phyloP scores from a whole-genome alignment of 441 rosid species.

The Corymbia calophylla region DNA sequence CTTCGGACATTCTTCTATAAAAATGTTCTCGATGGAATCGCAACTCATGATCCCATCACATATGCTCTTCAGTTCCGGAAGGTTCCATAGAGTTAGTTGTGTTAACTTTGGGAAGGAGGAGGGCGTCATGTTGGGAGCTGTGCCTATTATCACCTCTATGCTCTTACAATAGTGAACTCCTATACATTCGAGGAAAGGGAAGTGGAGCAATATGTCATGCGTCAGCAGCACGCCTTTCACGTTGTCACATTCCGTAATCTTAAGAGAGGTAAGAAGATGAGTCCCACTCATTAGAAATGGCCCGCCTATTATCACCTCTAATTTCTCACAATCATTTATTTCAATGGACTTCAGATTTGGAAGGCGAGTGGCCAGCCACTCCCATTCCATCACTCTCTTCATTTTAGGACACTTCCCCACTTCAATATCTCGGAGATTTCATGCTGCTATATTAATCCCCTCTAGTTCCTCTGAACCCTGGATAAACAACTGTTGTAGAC shows the following conservation, averaged over 20 bases:
- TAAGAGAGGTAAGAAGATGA: accelerated
- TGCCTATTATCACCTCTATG: not conserved
- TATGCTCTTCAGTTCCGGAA: accelerated
- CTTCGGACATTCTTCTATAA: accelerated
- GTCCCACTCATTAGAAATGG: not conserved
- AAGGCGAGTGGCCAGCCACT: not conserved
- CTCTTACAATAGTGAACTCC: accelerated
- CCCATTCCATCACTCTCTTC: not conserved
- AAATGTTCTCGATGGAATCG: accelerated
- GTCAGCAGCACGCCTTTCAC: not conserved
- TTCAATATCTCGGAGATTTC: accelerated
- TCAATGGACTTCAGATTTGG: accelerated
- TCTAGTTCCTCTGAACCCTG: accelerated
- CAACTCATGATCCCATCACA: accelerated
- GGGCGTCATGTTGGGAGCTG: not conserved
- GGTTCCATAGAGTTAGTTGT: accelerated
- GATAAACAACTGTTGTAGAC: accelerated
- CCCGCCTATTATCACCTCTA: not conserved
- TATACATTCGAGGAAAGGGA: accelerated
- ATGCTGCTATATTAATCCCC: accelerated
- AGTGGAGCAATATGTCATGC: not conserved
- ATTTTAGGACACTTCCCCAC: accelerated
- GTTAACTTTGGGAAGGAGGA: accelerated
- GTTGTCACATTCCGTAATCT: accelerated
- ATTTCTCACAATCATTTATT: accelerated